phyloP scores from a whole-genome alignment of 2,329 filamentous ascomycete genomes.

The Clarireedia hainanense region DNA sequence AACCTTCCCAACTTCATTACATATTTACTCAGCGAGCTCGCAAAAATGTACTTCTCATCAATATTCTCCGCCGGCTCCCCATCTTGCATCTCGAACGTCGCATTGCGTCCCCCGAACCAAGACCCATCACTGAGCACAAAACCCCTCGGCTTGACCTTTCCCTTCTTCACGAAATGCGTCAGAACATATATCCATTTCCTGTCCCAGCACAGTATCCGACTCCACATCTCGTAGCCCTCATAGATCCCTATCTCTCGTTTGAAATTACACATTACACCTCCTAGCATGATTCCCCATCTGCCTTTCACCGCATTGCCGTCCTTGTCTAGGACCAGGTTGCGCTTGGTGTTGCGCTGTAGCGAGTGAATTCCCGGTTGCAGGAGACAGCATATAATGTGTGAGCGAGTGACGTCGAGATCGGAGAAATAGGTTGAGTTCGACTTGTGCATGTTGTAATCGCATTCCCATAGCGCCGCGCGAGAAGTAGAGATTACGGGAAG shows the following conservation, averaged over 20 bases:
- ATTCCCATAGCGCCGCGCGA: slow-evolving; percentile 53
- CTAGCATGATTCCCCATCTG: slow-evolving; percentile 56
- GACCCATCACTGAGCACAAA: slow-evolving; percentile 35
- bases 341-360: slow-evolving; percentile 41
- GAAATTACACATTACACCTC: slow-evolving; percentile 67
- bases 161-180: slow-evolving; percentile 63
- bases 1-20: slow-evolving; percentile 75
- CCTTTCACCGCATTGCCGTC: slow-evolving; percentile 42
- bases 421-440: slow-evolving; percentile 64
- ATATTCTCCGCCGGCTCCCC: slow-evolving; percentile 31
- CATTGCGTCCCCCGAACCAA: slow-evolving; percentile 32
- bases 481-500: slow-evolving; percentile 51
- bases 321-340: slow-evolving; percentile 37
- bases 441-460: slow-evolving; percentile 68
- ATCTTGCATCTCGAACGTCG: slow-evolving; percentile 34
- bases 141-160: slow-evolving; percentile 45
- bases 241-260: slow-evolving; percentile 65
- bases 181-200: slow-evolving; percentile 75
- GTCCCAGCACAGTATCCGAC: slow-evolving; percentile 64
- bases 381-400: slow-evolving; percentile 67
- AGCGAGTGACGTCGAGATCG: slow-evolving; percentile 66
- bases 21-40: slow-evolving; percentile 70
- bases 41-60: slow-evolving; percentile 59
- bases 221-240: slow-evolving; percentile 66
- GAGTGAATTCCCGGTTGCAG: slow-evolving; percentile 50